Evolutionary conservation across 352 stramenopile genomes (phyloP).

Genomic region (Globisporangium heterothallicum): DNA sequence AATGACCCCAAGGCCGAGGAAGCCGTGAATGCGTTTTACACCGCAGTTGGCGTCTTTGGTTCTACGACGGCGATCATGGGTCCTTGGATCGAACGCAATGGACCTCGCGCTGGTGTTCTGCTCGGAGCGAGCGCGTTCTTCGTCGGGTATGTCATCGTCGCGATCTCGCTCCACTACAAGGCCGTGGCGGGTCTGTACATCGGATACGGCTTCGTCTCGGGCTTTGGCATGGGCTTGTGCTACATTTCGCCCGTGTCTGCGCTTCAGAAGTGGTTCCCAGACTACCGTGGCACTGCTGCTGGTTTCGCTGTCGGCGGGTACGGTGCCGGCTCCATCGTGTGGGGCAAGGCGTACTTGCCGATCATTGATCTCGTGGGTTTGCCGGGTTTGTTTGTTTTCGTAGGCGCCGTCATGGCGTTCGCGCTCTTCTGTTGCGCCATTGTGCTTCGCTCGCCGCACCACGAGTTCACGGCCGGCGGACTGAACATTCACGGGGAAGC

Average conservation of each 20-base stretch:
- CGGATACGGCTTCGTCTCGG: constrained; percentile 57
- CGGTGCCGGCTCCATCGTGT: constrained; percentile 56
- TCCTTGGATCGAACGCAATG: constrained; percentile 61
- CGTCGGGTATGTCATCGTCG: constrained; percentile 38
- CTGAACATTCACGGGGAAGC: constrained; percentile 62
- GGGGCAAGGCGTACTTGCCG: constrained; percentile 58
- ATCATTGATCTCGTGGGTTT: constrained; percentile 43
- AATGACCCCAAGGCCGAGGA: constrained; percentile 38
- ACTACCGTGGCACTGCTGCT: constrained; percentile 61
- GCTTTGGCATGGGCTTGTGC: constrained; percentile 60
- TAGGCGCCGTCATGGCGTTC: constrained; percentile 35
- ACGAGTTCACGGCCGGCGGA: constrained; percentile 36
- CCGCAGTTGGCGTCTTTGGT: constrained; percentile 53
- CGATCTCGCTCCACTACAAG: constrained; percentile 43
- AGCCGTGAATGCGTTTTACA: constrained; percentile 74
- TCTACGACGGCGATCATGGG: constrained; percentile 58
- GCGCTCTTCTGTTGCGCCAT: constrained; percentile 36
- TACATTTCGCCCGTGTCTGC: constrained; percentile 73
- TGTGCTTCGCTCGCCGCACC: constrained; percentile 39
- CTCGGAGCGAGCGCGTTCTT: constrained; percentile 49
- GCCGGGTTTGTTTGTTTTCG: constrained; percentile 36
- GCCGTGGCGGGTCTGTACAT: constrained; percentile 47
- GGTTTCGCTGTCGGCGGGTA: constrained; percentile 65
- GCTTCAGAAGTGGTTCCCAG: constrained; percentile 76
- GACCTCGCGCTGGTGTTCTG: constrained; percentile 40